phyloP scores from a whole-genome alignment of 768 basidiomycete genomes.

The Pisolithus sp. region DNA sequence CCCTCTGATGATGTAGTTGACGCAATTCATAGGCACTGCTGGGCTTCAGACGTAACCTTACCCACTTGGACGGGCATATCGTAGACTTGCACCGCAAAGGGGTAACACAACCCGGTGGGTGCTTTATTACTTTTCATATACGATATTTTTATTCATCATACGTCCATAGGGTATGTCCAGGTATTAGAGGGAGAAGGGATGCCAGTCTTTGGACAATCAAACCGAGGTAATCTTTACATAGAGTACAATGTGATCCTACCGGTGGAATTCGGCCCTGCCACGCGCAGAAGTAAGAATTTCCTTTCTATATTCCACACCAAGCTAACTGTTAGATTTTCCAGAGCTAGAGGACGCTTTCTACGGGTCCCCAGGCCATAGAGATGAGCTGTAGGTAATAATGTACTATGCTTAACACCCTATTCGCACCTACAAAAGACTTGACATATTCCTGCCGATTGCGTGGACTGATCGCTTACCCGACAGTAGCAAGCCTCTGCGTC shows the following conservation, averaged over 20 bases:
- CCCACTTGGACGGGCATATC: conserved; percentile 83
- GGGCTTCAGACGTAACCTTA: conserved; percentile 90
- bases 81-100: conserved; percentile 64
- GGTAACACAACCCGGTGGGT: conserved; percentile 86
- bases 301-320: conserved; percentile 6
- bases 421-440: no score
- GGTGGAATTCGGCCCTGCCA: conserved; percentile 55
- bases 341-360: conserved; percentile 54
- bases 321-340: background rate
- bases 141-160: conserved; percentile 1
- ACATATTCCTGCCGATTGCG: no score
- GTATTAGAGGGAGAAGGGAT: conserved; percentile 85
- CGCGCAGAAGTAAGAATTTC: conserved; percentile 60
- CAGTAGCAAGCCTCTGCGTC: no score
- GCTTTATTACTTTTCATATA: background rate
- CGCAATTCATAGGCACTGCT: conserved; percentile 66
- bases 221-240: conserved; percentile 79
- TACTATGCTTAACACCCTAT: background rate
- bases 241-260: conserved; percentile 94
- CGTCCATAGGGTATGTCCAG: conserved; percentile 70
- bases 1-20: background rate
- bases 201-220: conserved; percentile 55
- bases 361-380: conserved; percentile 28
- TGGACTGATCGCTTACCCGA: no score
- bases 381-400: conserved; percentile 32